Conservation (phyloP, 768 basidiomycete species). For the Arthromyces matolae region DNA sequence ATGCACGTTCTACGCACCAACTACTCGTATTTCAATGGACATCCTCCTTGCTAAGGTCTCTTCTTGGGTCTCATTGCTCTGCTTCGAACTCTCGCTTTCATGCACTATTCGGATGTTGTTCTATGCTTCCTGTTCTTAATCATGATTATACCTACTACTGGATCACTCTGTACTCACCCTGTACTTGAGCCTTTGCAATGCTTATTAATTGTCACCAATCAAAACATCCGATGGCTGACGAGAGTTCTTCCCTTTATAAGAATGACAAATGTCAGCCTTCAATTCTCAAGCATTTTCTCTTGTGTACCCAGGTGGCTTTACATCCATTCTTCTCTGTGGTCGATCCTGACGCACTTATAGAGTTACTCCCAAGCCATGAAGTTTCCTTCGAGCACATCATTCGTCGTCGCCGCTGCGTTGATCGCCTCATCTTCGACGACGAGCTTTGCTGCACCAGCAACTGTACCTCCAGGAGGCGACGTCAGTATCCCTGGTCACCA, state of each 20-base stretch:
- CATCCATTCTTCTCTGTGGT: too few relatives aligned
- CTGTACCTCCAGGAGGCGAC: conserved; percentile 24
- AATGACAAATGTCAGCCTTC: conserved; percentile 2
- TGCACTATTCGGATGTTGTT: background rate
- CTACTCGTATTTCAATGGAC: too few relatives aligned
- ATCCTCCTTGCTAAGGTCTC: too few relatives aligned
- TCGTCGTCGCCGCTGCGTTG: conserved; percentile 44
- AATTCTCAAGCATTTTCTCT: conserved; percentile 9
- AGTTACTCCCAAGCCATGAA: too few relatives aligned
- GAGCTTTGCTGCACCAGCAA: conserved; percentile 41
- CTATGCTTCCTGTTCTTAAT: background rate
- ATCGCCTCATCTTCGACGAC: conserved; percentile 50
- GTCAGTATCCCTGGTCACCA: conserved; percentile 24
- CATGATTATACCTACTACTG: background rate
- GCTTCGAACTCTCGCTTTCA: background rate
- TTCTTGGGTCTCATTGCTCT: background rate
- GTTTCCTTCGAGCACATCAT: conserved; percentile 43
- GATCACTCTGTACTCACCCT: too few relatives aligned
- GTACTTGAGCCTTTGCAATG: too few relatives aligned
- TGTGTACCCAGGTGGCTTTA: conserved; percentile 15
- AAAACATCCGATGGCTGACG: conserved; percentile 10
- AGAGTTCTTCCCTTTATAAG: background rate
- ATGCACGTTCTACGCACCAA: too few relatives aligned
- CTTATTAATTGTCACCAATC: too few relatives aligned
- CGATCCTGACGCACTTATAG: too few relatives aligned